Evolutionary conservation across 257 asterid species (phyloP).

Genomic region (Penstemon newberryi): DNA sequence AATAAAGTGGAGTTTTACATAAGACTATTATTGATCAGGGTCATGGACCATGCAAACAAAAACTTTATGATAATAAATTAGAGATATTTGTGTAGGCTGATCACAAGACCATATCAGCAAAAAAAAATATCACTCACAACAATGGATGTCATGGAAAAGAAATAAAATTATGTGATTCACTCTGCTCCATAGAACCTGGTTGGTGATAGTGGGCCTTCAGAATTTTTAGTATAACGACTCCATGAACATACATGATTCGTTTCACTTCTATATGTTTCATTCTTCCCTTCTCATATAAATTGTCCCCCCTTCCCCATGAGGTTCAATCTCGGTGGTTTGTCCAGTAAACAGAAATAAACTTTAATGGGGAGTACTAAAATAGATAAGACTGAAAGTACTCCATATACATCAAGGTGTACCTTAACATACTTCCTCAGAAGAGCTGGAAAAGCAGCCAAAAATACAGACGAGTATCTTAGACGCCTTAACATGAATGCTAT

Average conservation of each 20-base stretch:
- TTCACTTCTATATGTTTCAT: slow-evolving; percentile 6
- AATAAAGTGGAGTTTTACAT: neutral
- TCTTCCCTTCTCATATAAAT: slow-evolving; percentile 3
- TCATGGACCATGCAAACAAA: neutral
- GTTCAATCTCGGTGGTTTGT: slow-evolving; percentile 2
- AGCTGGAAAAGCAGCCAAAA: slow-evolving; percentile 87
- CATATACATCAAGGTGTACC: slow-evolving; percentile 41
- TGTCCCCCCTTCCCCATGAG: neutral
- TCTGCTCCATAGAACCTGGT: neutral
- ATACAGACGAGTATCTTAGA: slow-evolving; percentile 60
- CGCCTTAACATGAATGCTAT: slow-evolving; percentile 75
- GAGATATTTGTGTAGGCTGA: neutral
- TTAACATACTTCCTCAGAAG: slow-evolving; percentile 84
- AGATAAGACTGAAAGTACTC: slow-evolving; percentile 7
- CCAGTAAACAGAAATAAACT: neutral
- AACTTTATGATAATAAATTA: neutral
- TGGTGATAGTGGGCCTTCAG: slow-evolving; percentile 10
- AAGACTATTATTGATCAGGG: neutral
- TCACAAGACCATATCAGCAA: neutral
- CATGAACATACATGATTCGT: neutral
- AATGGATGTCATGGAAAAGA: neutral
- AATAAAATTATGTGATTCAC: neutral
- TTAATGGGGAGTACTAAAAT: slow-evolving; percentile 1
- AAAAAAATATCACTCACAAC: neutral
- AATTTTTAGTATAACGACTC: neutral